These are phyloP conservation scores for Trametes cinnabarina DNA, from an alignment of 768 basidiomycete genomes.

Conservation along the genomic window DNA sequence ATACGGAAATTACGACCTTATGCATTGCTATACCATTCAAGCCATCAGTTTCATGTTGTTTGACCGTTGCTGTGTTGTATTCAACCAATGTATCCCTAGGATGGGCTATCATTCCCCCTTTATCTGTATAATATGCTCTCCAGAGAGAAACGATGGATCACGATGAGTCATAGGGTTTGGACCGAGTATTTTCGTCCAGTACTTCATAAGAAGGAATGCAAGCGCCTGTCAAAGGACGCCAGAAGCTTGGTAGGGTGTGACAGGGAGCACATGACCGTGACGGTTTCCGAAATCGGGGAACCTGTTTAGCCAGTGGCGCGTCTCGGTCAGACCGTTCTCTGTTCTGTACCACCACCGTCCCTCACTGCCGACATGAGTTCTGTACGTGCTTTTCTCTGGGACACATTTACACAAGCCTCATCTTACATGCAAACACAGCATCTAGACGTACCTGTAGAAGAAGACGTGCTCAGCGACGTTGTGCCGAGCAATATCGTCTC, in stretches of 20 bases:
- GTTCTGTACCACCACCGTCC: constrained; percentile 13
- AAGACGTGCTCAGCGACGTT: constrained; percentile 87
- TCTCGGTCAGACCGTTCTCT: constrained; percentile 7
- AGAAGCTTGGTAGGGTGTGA: constrained; percentile 10
- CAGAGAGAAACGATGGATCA: too few relatives aligned
- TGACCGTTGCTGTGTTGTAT: not conserved
- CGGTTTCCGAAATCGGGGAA: not conserved
- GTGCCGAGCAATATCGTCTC: constrained; percentile 91
- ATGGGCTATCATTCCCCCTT: not conserved
- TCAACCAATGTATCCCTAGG: not conserved
- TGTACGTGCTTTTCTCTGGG: not conserved
- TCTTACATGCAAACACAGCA: too few relatives aligned
- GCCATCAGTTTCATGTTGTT: not conserved
- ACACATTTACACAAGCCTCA: not conserved
- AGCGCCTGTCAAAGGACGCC: too few relatives aligned
- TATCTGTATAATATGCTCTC: too few relatives aligned
- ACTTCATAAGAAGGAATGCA: too few relatives aligned
- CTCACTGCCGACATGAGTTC: constrained; percentile 6
- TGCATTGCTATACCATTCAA: not conserved
- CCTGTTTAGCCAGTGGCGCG: constrained; percentile 14
- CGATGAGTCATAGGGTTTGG: too few relatives aligned
- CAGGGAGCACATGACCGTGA: constrained; percentile 5
- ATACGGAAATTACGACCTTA: not conserved
- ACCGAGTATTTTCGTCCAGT: too few relatives aligned
- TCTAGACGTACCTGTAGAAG: constrained; percentile 41